A percentile compares a stretch with the other conserved stretches of the same genome.
Evolutionary conservation across 1,284 basidiomycete species (phyloP).

Genomic region (Blastosporella zonata): DNA sequence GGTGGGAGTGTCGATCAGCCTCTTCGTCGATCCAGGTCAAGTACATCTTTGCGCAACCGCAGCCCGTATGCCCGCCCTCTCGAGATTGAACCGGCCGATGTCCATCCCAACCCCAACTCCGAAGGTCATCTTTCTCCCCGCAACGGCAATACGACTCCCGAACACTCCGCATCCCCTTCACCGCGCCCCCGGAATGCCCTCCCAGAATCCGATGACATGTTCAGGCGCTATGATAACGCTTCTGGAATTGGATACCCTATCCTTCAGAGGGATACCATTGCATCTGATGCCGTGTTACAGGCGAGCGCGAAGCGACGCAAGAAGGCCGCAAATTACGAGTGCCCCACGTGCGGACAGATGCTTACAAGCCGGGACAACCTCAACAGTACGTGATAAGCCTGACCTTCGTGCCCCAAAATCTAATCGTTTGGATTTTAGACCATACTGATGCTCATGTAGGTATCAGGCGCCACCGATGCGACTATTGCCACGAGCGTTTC

Average conservation of each 20-base stretch:
- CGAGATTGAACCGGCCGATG: background rate
- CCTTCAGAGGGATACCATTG: slow-evolving; percentile 17
- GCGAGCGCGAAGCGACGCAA: slow-evolving; percentile 17
- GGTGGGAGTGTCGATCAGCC: background rate
- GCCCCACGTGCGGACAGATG: slow-evolving; percentile 11
- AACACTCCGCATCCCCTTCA: slow-evolving; percentile 7
- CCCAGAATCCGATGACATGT: slow-evolving; percentile 2
- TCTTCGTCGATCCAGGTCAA: slow-evolving; percentile 13
- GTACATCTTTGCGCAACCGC: slow-evolving; percentile 4
- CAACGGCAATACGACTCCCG: slow-evolving; percentile 1
- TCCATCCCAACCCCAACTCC: background rate
- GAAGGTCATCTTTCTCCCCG: background rate
- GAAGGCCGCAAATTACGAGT: slow-evolving; percentile 10
- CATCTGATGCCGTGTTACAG: slow-evolving; percentile 18
- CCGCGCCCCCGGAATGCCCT: background rate
- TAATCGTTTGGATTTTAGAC: slow-evolving; percentile 3
- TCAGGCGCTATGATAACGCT: slow-evolving; percentile 9
- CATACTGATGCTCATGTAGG: slow-evolving; percentile 17
- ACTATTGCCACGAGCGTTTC: slow-evolving; percentile 16
- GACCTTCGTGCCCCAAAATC: background rate
- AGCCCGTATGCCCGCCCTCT: slow-evolving; percentile 15
- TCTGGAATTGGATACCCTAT: slow-evolving; percentile 11
- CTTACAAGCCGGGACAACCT: slow-evolving; percentile 20
- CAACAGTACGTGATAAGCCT: slow-evolving; percentile 14
- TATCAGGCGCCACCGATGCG: slow-evolving; percentile 15